Evolutionary conservation across 139 green algal species (phyloP).

Genomic region (Picochlorum costavermella): DNA sequence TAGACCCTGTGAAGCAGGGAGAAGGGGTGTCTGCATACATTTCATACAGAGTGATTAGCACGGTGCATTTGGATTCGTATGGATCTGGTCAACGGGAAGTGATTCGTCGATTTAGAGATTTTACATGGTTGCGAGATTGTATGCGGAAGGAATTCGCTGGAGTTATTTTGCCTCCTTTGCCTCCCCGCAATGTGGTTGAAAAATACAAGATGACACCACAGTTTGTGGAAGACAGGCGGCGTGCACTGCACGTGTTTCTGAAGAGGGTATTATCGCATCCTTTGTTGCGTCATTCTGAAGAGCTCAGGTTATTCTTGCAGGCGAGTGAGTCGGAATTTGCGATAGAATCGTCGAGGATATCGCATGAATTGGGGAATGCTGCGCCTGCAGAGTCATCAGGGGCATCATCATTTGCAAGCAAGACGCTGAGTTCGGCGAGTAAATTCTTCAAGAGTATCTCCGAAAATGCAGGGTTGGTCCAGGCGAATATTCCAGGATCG

Average conservation of each 20-base stretch:
- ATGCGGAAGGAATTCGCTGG: slow-evolving; percentile 69
- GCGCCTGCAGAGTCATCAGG: background rate
- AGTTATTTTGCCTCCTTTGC: slow-evolving; percentile 81
- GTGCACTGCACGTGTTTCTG: slow-evolving; percentile 74
- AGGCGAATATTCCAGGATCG: too few species aligned
- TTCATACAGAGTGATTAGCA: slow-evolving; percentile 63
- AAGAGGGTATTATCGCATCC: slow-evolving; percentile 65
- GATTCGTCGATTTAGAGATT: slow-evolving; percentile 86
- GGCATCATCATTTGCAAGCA: slow-evolving; percentile 8
- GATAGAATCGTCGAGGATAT: slow-evolving; percentile 51
- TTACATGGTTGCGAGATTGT: slow-evolving; percentile 72
- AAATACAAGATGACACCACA: slow-evolving; percentile 84
- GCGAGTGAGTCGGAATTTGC: slow-evolving; percentile 74
- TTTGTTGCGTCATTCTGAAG: slow-evolving; percentile 47
- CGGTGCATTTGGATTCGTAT: slow-evolving; percentile 36
- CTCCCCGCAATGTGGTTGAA: slow-evolving; percentile 83
- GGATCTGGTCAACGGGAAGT: slow-evolving; percentile 45
- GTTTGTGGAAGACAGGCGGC: slow-evolving; percentile 83
- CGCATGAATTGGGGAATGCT: background rate
- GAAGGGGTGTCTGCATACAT: slow-evolving; percentile 66
- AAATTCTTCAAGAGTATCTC: slow-evolving; percentile 13
- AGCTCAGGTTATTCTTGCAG: slow-evolving; percentile 75
- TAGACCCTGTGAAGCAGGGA: slow-evolving; percentile 87
- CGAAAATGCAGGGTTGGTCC: slow-evolving; percentile 5
- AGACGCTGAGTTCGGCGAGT: slow-evolving; percentile 11